Conservation (phyloP, 176 grass and related monocot genomes). For the Saccharum officinarum region DNA sequence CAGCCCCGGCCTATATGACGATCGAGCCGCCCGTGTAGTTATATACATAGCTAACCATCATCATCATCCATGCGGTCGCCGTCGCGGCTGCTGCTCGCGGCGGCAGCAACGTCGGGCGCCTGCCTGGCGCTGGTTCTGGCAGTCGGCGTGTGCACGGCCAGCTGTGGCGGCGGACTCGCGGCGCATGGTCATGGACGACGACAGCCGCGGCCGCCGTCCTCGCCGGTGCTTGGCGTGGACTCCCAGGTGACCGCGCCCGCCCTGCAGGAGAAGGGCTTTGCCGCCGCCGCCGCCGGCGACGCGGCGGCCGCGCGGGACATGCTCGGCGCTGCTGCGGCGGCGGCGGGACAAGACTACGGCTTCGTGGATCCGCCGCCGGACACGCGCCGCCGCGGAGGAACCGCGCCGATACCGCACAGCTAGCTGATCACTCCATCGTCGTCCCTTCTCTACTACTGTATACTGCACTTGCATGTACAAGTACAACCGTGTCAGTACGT, state of each 20-base stretch:
- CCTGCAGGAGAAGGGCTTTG: background rate
- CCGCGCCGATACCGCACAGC: conserved; percentile 32
- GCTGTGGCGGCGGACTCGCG: background rate
- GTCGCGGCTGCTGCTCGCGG: background rate
- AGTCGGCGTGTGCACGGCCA: background rate
- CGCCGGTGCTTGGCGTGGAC: background rate
- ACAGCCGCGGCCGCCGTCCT: background rate
- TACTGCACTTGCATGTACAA: background rate
- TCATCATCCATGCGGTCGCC: background rate
- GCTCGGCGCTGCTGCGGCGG: background rate
- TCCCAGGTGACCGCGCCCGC: background rate
- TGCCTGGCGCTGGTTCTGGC: conserved; percentile 1
- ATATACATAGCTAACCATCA: background rate
- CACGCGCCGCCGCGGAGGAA: conserved; percentile 21
- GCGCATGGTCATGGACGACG: background rate
- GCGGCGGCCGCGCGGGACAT: background rate
- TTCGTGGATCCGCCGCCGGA: conserved; percentile 47
- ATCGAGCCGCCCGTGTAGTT: background rate
- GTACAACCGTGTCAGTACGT: background rate
- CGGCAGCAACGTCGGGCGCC: background rate
- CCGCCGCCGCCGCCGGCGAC: background rate
- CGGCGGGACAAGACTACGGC: conserved; percentile 34
- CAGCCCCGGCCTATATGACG: background rate
- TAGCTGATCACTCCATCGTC: background rate
- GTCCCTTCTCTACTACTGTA: background rate